Evolutionary conservation across 2,329 filamentous ascomycete genomes (phyloP), one percentile per base, ranked within the genome.

Genomic region (Xylaria sp.): DNA sequence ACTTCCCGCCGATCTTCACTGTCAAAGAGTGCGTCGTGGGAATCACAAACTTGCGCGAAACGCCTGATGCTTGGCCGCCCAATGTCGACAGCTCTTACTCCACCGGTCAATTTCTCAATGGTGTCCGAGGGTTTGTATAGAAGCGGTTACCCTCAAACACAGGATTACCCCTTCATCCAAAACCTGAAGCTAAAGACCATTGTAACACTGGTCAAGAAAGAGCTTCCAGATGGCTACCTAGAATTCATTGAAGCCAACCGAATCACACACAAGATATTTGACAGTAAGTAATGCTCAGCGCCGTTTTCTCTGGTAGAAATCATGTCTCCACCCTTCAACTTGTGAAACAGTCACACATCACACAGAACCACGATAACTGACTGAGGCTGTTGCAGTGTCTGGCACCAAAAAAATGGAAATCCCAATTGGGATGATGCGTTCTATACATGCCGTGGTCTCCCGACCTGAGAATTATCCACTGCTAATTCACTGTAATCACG

Each of bases 401-500:
- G 92, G 94, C n/a, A 97, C 97, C 73, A 97, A 97, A 80, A 94
- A 94, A 74, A 85, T 90, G 63, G 85, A 86, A 9, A 93, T 93
- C 42, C 87, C 91, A 0, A 77, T 88, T 7, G 80, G 84, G 53
- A 88, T 89, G 31, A 93, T 97, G 86, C 85, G 87, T 70, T 83
- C 87, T 7, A 93, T 95, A 54, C 84, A 97, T 28, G 83, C 87
- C 13, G 82, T 95, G 49, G 86, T 95, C 48, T 84, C 95, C 62
- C 88, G 97, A 76, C 86, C 86, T 58, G 81, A 84, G 40, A 93
- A 97, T 71, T 90, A 96, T 72, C 94, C 94, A 0, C 80, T 97
- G 11, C 85, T 97, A 46, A 87, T 97, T 56, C 94, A 97, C 80
- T 97, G 94, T 85, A 97, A 97, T 78, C 94, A 97, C 74, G 94